Conservation (phyloP, 768 basidiomycete genomes). For the Kwoniella botswanensis region DNA sequence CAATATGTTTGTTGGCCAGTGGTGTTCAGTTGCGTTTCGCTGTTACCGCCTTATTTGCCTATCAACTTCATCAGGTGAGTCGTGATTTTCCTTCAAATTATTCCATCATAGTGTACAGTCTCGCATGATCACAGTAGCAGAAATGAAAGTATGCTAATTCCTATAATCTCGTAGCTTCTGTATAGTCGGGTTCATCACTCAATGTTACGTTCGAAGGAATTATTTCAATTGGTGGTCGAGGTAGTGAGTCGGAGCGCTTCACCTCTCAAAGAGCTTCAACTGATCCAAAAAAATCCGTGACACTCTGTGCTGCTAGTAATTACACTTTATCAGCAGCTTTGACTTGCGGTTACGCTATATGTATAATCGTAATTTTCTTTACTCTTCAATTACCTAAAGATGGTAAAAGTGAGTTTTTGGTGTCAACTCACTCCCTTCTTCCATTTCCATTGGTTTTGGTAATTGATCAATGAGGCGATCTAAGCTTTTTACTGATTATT, state of each 20-base stretch:
- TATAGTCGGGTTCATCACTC: slow-evolving; percentile 20
- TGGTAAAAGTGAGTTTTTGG: slow-evolving; percentile 14
- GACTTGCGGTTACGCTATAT: slow-evolving; percentile 35
- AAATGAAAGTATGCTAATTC: too few relatives aligned
- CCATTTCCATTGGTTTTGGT: neutral
- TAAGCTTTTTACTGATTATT: neutral
- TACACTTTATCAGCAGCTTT: slow-evolving; percentile 69
- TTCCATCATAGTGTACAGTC: neutral
- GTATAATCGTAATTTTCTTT: slow-evolving; percentile 32
- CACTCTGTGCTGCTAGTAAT: slow-evolving; percentile 65
- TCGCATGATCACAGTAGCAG: too few relatives aligned
- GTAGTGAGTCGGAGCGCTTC: slow-evolving; percentile 8
- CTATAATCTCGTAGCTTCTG: slow-evolving; percentile 9
- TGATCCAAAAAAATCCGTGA: neutral
- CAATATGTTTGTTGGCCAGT: slow-evolving; percentile 63
- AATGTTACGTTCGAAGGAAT: slow-evolving; percentile 10
- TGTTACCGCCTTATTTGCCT: slow-evolving; percentile 65
- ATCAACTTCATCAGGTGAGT: slow-evolving; percentile 38
- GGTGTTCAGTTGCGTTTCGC: slow-evolving; percentile 68
- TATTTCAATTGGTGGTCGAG: slow-evolving; percentile 21
- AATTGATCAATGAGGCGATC: neutral
- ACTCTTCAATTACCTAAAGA: slow-evolving; percentile 21
- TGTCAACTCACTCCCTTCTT: neutral
- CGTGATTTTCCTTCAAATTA: neutral
- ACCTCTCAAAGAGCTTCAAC: neutral